Evolutionary conservation across 148 eudicot genomes (phyloP).

Genomic region (Amaranthus cruentus): DNA sequence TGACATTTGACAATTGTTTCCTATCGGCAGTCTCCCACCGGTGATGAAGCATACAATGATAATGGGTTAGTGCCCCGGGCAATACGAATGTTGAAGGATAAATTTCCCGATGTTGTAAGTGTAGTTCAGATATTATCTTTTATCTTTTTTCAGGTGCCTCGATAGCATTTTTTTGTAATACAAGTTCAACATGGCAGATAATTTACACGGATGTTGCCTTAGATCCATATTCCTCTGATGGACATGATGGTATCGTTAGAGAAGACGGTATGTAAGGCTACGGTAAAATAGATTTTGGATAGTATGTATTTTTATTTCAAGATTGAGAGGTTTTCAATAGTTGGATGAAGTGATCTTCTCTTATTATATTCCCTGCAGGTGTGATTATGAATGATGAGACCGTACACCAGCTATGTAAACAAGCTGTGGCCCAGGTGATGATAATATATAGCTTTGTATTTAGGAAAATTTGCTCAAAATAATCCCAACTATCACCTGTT

Average conservation of each 20-base stretch:
- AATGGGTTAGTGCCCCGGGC: conserved; percentile 90
- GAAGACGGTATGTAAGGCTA: conserved; percentile 66
- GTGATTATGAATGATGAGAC: conserved; percentile 98
- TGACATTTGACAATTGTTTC: background rate
- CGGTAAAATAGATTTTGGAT: background rate
- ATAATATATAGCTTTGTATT: background rate
- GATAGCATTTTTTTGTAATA: conserved; percentile 6
- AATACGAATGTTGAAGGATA: conserved; percentile 85
- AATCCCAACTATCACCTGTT: too few relatives aligned
- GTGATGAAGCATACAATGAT: conserved; percentile 93
- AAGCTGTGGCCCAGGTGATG: conserved; percentile 92
- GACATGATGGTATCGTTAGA: conserved; percentile 97
- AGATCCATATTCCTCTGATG: conserved; percentile 97
- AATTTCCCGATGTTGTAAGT: conserved; percentile 95
- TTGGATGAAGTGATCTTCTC: background rate
- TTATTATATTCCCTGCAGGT: conserved; percentile 41
- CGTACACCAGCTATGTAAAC: conserved; percentile 89
- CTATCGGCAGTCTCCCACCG: conserved; percentile 56
- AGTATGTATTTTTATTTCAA: background rate
- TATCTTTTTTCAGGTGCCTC: background rate
- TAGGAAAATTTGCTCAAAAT: too few relatives aligned
- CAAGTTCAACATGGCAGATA: conserved; percentile 35
- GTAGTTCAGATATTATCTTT: background rate
- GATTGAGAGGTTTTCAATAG: background rate
- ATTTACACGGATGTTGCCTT: conserved; percentile 96